These are phyloP conservation scores for Casuarina glauca DNA, from an alignment of 306 rosid genomes.

Conservation along the genomic window DNA sequence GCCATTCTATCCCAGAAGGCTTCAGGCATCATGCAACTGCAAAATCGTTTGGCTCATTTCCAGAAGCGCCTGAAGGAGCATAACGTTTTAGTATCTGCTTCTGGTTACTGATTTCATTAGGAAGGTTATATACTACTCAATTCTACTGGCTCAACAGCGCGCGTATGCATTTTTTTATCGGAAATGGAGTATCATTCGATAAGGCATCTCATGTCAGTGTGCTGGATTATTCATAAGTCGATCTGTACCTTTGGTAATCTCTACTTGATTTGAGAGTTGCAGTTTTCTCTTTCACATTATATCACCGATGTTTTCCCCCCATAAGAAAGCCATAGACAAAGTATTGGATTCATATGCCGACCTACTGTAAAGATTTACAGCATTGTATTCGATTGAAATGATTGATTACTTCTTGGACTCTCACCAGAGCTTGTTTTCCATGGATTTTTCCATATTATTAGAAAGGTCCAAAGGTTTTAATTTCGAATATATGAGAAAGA, in stretches of 20 bases:
- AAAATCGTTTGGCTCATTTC: constrained; percentile 82
- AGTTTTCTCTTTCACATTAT: constrained; percentile 25
- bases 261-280: constrained; percentile 20
- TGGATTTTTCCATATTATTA: neutral
- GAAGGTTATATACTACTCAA: constrained; percentile 26
- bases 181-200: constrained; percentile 15
- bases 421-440: constrained; percentile 5
- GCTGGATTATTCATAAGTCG: constrained; percentile 35
- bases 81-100: constrained; percentile 74
- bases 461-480: neutral
- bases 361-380: constrained; percentile 48
- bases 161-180: constrained; percentile 9
- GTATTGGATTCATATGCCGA: constrained; percentile 36
- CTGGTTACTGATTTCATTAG: constrained; percentile 52
- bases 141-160: neutral
- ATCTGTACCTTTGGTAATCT: constrained; percentile 28
- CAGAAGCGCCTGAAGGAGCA: constrained; percentile 96
- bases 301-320: constrained; percentile 14
- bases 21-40: constrained; percentile 87
- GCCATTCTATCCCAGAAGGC: constrained; percentile 96
- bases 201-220: constrained; percentile 23
- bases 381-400: constrained; percentile 30
- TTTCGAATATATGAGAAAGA: too few relatives aligned
- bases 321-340: constrained; percentile 29
- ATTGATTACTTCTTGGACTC: constrained; percentile 13